Evolutionary conservation across 176 grass and related monocot species (phyloP).

Genomic region (Bolboschoenus planiculmis): DNA sequence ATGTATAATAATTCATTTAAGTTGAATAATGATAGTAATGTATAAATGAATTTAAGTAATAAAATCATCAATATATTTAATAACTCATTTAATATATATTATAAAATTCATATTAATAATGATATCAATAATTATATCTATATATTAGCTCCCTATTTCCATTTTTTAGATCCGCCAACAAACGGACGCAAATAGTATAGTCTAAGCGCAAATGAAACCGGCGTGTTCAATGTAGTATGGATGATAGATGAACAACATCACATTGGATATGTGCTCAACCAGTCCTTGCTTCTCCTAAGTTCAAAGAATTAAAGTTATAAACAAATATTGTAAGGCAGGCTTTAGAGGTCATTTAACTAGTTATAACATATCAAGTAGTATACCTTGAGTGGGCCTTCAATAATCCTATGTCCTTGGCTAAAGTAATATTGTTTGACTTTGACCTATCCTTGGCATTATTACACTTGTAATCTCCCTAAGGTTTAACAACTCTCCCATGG

Average conservation of each 20-base stretch:
- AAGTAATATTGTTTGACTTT: constrained; percentile 60
- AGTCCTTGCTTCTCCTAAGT: constrained; percentile 81
- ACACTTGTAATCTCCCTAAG: constrained; percentile 70
- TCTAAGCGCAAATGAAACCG: constrained; percentile 83
- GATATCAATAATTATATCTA: too few relatives aligned
- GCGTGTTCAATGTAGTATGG: constrained; percentile 70
- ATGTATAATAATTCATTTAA: too few relatives aligned
- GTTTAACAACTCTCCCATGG: constrained; percentile 75
- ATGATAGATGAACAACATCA: constrained; percentile 87
- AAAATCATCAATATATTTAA: too few relatives aligned
- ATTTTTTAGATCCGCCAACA: constrained; percentile 57
- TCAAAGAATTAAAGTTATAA: constrained; percentile 16
- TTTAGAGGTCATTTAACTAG: not conserved
- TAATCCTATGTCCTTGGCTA: constrained; percentile 73
- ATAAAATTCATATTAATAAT: too few relatives aligned
- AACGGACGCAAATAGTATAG: constrained; percentile 71
- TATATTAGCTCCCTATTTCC: too few relatives aligned
- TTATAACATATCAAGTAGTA: not conserved
- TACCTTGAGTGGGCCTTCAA: constrained; percentile 25
- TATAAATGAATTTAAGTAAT: too few relatives aligned
- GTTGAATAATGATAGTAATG: too few relatives aligned
- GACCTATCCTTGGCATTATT: constrained; percentile 55
- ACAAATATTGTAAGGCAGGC: not conserved
- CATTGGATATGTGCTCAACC: constrained; percentile 77
- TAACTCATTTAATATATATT: too few relatives aligned